Evolutionary conservation across 352 stramenopile species (phyloP), one percentile per base, ranked within the genome.

Genomic region (Plasmopara muralis): DNA sequence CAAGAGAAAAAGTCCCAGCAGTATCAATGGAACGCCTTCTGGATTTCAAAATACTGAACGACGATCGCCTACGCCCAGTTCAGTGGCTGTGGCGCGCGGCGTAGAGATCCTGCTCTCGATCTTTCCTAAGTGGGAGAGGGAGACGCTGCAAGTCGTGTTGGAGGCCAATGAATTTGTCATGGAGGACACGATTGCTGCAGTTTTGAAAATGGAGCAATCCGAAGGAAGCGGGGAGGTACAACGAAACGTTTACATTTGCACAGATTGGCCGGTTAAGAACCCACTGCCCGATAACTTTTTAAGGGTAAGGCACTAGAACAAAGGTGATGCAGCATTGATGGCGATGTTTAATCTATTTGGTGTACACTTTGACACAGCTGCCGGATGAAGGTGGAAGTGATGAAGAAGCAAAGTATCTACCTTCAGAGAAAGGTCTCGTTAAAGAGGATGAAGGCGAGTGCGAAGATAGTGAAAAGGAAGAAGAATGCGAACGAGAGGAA

Each of bases 251-350:
- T 18, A 18, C 34, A 53, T 57, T 13, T 50, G 53, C 6, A 60
- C 43, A 25, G 62, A 43, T 15, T 76, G 73, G 38, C 71, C 76
- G 2, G 67, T 84, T 15, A 90, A 93, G 57, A 78, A 89, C 41
- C 71, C 77, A 30, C 60, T 93, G 9, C 77, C 83, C 0, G 74
- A 90, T 37, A 80, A 93, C 48, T 93, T 93, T 57, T 48, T 91
- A 33, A 63, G 72, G 60, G 83, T 89, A 54, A 38, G 70, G 61
- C 40, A 12, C 9, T 13, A 7, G 43, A 20, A 9, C 42, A 6
- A 40, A 43, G 12, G 38, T 31, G 20, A 10, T 52, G 40, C 15
- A 42, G 28, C 28, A 18, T 25, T 47, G 4, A 52, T 31, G 7
- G 9, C 28, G 15, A 35, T 14, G 37, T 10, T 45, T 29, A 53